A percentile compares a stretch with the other conserved stretches of the same genome.
phyloP scores from a whole-genome alignment of 495 filamentous ascomycete species.

The Echria macrotheca region DNA sequence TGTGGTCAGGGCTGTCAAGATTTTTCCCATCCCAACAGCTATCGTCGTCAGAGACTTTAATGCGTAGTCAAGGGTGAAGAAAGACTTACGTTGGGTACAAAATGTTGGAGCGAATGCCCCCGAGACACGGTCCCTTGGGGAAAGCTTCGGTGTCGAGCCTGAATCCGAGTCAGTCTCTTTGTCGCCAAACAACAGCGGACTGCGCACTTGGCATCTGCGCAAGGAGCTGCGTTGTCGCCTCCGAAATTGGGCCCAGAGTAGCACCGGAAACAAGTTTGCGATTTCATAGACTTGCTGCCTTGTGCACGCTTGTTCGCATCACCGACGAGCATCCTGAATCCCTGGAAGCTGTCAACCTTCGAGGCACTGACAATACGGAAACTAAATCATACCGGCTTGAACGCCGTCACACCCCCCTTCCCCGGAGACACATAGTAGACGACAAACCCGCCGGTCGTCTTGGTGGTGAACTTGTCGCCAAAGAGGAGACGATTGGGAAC shows the following conservation, averaged over 20 bases:
- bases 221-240: constrained; percentile 10
- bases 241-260: constrained; percentile 34
- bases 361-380: neutral
- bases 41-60: neutral
- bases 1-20: constrained; percentile 31
- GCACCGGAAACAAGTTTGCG: constrained; percentile 16
- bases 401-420: constrained; percentile 10
- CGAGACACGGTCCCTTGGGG: constrained; percentile 22
- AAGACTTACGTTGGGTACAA: constrained; percentile 33
- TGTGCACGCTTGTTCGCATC: neutral
- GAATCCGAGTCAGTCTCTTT: neutral
- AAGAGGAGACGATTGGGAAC: constrained; percentile 26
- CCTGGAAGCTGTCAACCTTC: neutral
- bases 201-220: constrained; percentile 1
- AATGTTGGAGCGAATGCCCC: constrained; percentile 39
- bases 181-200: no score
- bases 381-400: constrained; percentile 10
- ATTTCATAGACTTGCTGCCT: constrained; percentile 1
- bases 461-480: constrained; percentile 14
- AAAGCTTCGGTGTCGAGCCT: constrained; percentile 9
- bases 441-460: constrained; percentile 10
- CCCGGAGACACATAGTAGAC: constrained; percentile 14
- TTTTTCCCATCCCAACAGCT: constrained; percentile 32
- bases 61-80: no score
- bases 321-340: constrained; percentile 15